These are phyloP conservation scores for Rhodosporidiobolus odoratus DNA, from an alignment of 768 basidiomycete genomes.

Conservation along the genomic window DNA sequence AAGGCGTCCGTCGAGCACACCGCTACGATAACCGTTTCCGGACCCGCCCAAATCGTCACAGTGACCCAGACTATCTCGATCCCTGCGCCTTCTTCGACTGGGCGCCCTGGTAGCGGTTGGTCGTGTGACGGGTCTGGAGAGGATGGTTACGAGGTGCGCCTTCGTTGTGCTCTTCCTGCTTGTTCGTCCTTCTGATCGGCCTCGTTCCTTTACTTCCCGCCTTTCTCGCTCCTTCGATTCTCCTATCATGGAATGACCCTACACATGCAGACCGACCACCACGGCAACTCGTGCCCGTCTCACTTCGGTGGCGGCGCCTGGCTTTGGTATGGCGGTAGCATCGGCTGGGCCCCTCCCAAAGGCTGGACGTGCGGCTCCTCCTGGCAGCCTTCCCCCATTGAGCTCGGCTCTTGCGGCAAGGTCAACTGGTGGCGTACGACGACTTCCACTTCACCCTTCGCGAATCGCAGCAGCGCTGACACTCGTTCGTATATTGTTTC, in stretches of 20 bases:
- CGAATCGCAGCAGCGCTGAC: background rate
- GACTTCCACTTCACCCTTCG: background rate
- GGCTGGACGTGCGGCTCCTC: background rate
- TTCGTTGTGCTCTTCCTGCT: no score
- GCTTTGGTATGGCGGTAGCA: background rate
- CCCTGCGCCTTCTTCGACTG: background rate
- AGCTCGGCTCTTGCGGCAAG: background rate
- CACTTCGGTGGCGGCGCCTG: background rate
- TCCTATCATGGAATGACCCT: background rate
- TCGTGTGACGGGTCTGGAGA: background rate
- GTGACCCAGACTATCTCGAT: slow-evolving; percentile 13
- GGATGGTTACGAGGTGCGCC: background rate
- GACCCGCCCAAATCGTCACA: background rate
- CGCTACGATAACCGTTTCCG: background rate
- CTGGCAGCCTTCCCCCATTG: background rate
- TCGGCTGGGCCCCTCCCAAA: slow-evolving; percentile 6
- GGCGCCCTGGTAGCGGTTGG: background rate
- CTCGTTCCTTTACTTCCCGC: background rate
- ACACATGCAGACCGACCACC: background rate
- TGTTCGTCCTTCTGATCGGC: background rate
- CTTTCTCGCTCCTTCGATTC: background rate
- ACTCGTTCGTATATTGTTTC: background rate
- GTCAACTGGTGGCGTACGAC: background rate
- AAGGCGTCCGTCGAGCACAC: background rate
- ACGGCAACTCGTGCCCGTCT: background rate